Evolutionary conservation across 441 rosid species (phyloP).

Genomic region (Eruca vesicaria): DNA sequence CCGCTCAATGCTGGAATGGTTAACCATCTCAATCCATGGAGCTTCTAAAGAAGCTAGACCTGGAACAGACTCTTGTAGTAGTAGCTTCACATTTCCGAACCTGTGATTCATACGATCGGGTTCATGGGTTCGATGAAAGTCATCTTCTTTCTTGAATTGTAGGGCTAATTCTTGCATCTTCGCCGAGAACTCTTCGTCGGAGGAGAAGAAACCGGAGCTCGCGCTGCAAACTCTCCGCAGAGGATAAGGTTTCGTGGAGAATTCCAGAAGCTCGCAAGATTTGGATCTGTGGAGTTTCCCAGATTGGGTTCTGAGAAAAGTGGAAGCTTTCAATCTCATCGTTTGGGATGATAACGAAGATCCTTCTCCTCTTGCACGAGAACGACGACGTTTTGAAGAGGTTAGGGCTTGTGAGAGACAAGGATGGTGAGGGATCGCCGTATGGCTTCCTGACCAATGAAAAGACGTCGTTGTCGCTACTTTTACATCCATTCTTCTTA

Average conservation of each 20-base stretch:
- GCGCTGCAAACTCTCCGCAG: constrained; percentile 39
- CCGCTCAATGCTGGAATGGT: constrained; percentile 43
- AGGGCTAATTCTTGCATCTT: constrained; percentile 36
- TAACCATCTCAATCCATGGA: constrained; percentile 59
- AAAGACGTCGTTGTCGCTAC: constrained; percentile 47
- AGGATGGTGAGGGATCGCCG: constrained; percentile 47
- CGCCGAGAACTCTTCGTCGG: constrained; percentile 42
- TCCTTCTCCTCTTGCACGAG: constrained; percentile 9
- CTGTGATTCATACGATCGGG: constrained; percentile 3
- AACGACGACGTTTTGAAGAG: constrained; percentile 47
- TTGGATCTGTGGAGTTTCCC: constrained; percentile 29
- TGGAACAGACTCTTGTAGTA: constrained; percentile 44
- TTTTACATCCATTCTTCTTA: constrained; percentile 53
- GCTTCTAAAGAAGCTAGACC: constrained; percentile 50
- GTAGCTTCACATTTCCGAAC: constrained; percentile 21
- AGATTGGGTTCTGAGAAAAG: constrained; percentile 31
- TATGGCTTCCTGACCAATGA: constrained; percentile 59
- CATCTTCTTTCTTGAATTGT: constrained; percentile 29
- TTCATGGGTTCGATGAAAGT: neutral
- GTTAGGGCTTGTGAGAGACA: constrained; percentile 60
- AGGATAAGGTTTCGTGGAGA: neutral
- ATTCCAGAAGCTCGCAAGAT: constrained; percentile 29
- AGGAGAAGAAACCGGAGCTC: constrained; percentile 39
- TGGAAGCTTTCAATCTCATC: constrained; percentile 15
- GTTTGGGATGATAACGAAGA: neutral